phyloP scores from a whole-genome alignment of 2,329 filamentous ascomycete species.

The Colletotrichum sp. region DNA sequence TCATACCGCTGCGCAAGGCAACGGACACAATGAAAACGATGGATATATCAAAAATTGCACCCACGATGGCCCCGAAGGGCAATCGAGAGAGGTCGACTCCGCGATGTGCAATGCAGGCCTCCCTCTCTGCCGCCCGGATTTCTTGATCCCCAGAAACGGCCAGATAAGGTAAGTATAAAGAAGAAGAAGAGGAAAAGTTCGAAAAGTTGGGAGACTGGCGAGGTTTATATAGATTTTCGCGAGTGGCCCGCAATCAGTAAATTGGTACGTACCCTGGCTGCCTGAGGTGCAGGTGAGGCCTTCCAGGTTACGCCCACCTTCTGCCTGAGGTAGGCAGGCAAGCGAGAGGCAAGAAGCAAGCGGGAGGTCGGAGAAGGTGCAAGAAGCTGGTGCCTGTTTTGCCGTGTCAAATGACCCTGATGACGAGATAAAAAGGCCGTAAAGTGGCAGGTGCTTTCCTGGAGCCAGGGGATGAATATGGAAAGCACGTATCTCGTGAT shows the following conservation, averaged over 20 bases:
- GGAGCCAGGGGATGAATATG: not conserved
- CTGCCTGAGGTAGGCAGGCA: not conserved
- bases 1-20: slow-evolving; percentile 22
- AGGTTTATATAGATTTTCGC: slow-evolving; percentile 34
- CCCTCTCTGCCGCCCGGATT: slow-evolving; percentile 42
- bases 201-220: not conserved
- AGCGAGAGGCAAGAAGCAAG: not conserved
- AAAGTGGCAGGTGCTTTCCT: not conserved
- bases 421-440: not conserved
- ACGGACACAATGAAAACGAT: slow-evolving; percentile 25
- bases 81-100: slow-evolving; percentile 21
- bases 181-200: not conserved
- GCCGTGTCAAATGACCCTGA: not conserved
- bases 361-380: not conserved
- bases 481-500: not conserved
- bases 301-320: not conserved
- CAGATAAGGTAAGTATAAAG: slow-evolving; percentile 59
- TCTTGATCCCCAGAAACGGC: slow-evolving; percentile 47
- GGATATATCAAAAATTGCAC: slow-evolving; percentile 21
- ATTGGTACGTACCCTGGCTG: not conserved
- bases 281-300: not conserved
- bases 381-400: not conserved
- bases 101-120: slow-evolving; percentile 58
- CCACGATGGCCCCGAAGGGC: slow-evolving; percentile 21
- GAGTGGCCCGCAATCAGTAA: not conserved